Evolutionary conservation across 139 green algal species (phyloP).

Genomic region (Marvania coccoides): DNA sequence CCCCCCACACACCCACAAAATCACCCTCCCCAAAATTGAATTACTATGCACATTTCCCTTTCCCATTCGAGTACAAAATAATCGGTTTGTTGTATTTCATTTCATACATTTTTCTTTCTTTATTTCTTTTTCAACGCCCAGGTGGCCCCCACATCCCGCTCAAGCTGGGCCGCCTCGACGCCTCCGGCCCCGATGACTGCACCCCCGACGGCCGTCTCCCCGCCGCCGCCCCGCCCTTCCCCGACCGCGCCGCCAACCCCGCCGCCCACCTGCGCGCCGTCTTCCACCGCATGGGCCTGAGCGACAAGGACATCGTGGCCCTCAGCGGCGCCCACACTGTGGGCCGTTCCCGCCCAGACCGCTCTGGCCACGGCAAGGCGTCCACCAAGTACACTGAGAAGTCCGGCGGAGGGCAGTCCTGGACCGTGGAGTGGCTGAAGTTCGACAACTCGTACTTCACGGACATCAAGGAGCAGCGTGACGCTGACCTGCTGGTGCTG

Average conservation of each 20-base stretch:
- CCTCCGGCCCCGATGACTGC: constrained; percentile 41
- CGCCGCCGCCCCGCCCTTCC: constrained; percentile 38
- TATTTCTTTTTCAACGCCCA: constrained; percentile 44
- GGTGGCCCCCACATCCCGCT: constrained; percentile 84
- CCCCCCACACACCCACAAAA: too few relatives aligned
- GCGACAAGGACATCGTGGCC: constrained; percentile 61
- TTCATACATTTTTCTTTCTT: too few relatives aligned
- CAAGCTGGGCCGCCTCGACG: constrained; percentile 74
- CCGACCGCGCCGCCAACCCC: constrained; percentile 31
- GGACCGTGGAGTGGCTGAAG: constrained; percentile 85
- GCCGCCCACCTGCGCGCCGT: constrained; percentile 57
- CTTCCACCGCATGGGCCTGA: constrained; percentile 80
- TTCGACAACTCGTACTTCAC: constrained; percentile 88
- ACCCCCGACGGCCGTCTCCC: constrained; percentile 76
- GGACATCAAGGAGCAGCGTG: constrained; percentile 57
- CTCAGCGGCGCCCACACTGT: constrained; percentile 60
- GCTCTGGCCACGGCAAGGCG: constrained; percentile 58
- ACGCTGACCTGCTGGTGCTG: constrained; percentile 84
- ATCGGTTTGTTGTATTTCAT: too few relatives aligned
- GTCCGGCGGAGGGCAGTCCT: constrained; percentile 61
- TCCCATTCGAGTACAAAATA: too few relatives aligned
- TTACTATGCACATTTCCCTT: too few relatives aligned
- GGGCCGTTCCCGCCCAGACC: constrained; percentile 38
- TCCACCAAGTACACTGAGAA: constrained; percentile 78
- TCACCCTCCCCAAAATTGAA: too few relatives aligned